Conservation (phyloP, 1,139 yeast species). For the Hyphopichia buzzinii region DNA sequence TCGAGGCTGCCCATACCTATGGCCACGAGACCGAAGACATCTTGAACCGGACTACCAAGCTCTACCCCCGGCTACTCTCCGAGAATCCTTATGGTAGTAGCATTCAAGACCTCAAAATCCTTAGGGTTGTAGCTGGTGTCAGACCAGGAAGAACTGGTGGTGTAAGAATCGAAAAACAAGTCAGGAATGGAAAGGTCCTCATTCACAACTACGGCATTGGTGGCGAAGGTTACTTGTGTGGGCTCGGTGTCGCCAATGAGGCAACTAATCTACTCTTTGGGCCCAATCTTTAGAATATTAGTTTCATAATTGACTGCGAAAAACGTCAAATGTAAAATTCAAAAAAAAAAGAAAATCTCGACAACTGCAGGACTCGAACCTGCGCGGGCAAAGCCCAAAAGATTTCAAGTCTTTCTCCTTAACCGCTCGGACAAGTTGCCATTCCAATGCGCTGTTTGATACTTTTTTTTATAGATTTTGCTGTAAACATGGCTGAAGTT, state of each 20-base stretch:
- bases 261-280: neutral
- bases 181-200: conserved; percentile 16
- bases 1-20: conserved; percentile 58
- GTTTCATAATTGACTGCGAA: neutral
- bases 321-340: too few relatives aligned
- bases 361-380: conserved; percentile 42
- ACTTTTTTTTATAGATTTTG: neutral
- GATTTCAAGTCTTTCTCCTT: conserved; percentile 40
- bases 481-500: neutral
- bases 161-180: conserved; percentile 52
- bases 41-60: conserved; percentile 50
- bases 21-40: conserved; percentile 57
- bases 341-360: conserved; percentile 16
- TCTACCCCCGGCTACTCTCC: conserved; percentile 52
- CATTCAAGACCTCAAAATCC: conserved; percentile 37
- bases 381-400: conserved; percentile 42
- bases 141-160: conserved; percentile 70
- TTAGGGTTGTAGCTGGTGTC: conserved; percentile 61
- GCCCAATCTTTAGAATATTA: neutral
- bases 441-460: too few relatives aligned
- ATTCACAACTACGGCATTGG: conserved; percentile 75
- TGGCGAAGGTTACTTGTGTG: conserved; percentile 77
- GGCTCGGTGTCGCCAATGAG: conserved; percentile 55
- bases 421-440: conserved; percentile 42
- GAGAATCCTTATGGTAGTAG: conserved; percentile 19